Base-by-base conservation (phyloP, 768 basidiomycete genomes). In the Rhizopogon roseolus region DNA sequence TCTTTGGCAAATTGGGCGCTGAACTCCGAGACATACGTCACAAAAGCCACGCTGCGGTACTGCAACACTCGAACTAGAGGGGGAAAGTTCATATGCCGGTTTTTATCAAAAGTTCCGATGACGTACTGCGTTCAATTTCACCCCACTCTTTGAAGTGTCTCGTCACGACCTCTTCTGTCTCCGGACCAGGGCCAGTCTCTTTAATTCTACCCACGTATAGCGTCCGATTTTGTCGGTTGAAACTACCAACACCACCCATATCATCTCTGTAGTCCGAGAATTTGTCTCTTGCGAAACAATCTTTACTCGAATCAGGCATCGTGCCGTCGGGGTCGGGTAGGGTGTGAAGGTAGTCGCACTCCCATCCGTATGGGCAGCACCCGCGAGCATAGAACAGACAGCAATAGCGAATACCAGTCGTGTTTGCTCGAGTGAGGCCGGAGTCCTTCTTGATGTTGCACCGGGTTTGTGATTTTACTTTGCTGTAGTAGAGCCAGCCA, bases 211-310 rank as follows among this genome's bases (percentile, higher is more conserved):
- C 96, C 42, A 99, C 82, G 66, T 99, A 99, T 14, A 99, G 67
- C 38, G 97, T 98, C 55, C 96, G 75, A 68, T 99, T 99, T 69
- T 93, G 88, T 38, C 95, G 74, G 62, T 88, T 90, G 73, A 98
- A 98, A 55, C 90, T 93, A 11, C 97, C 97, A 29, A 98, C 96
- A 72, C 97, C 97, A 62, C 97, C 97, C 97, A 99, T 98, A 67
- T 99, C 97, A 67, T 99, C 97, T 56, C 96, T 77, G 71, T 99
- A 99, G 70, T 97, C 94, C 0, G 94, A 75, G 69, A 98, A 97
- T 73, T 98, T 98, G 75, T 97, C 94, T 43, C 97, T 78, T 0
- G 92, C 93, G 66, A 99, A 99, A 66, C 93, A 96, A 69, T 99
- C 97, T 67, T 96, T 91, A 6, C 94, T 92, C 41, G 85, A 86